Evolutionary conservation across 106 monocot genomes (phyloP).

Genomic region (Gastrodia elata): DNA sequence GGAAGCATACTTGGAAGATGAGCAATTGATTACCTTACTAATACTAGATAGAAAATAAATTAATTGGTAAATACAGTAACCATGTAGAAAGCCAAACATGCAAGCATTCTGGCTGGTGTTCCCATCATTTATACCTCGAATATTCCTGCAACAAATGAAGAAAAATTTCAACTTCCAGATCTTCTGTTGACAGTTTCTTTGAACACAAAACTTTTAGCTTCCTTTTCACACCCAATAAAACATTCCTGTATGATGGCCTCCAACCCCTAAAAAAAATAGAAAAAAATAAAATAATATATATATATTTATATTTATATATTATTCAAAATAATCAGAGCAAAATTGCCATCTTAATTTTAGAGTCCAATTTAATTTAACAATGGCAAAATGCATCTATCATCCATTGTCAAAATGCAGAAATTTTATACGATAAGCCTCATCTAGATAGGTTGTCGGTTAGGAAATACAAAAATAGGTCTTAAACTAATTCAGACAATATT

Average conservation of each 20-base stretch:
- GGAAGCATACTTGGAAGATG: background rate
- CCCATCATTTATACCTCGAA: slow-evolving; percentile 60
- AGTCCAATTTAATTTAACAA: background rate
- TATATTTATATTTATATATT: too few species aligned
- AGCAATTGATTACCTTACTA: background rate
- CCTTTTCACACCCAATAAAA: slow-evolving; percentile 70
- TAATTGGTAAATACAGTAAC: background rate
- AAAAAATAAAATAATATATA: slow-evolving; percentile 3
- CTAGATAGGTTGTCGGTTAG: background rate
- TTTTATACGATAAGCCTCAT: background rate
- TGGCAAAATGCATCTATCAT: background rate
- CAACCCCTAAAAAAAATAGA: slow-evolving; percentile 51
- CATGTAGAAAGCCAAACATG: background rate
- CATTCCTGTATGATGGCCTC: slow-evolving; percentile 89
- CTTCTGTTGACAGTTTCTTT: slow-evolving; percentile 70
- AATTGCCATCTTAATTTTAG: background rate
- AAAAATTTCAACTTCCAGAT: slow-evolving; percentile 94
- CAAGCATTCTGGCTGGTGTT: too few species aligned
- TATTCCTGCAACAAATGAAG: slow-evolving; percentile 82
- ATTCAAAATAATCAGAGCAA: slow-evolving; percentile 2
- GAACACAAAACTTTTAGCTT: slow-evolving; percentile 76
- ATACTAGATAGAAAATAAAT: background rate
- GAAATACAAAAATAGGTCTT: background rate
- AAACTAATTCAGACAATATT: too few species aligned
- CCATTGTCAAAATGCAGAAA: background rate